Percentiles rank a stretch among this genome's conserved stretches.
phyloP scores from a whole-genome alignment of 257 asterid genomes.

The Forsythia suspensa region DNA sequence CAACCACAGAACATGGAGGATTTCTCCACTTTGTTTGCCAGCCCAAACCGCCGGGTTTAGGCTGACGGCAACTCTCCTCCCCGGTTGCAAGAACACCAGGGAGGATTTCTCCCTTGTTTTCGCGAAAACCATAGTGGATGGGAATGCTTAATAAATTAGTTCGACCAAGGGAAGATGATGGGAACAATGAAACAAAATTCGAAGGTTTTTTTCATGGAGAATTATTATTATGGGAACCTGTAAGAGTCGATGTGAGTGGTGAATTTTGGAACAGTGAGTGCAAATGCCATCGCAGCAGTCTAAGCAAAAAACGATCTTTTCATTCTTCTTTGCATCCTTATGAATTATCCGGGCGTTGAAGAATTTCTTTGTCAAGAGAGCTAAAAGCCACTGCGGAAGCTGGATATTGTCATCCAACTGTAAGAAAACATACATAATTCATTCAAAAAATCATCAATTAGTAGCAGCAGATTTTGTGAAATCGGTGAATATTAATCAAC shows the following conservation, averaged over 20 bases:
- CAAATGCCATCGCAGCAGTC: not conserved
- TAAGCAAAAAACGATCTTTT: not conserved
- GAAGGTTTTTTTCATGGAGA: no score
- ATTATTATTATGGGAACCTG: not conserved
- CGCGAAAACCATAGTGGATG: no score
- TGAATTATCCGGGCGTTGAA: conserved; percentile 42
- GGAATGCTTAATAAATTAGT: no score
- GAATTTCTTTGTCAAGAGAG: conserved; percentile 18
- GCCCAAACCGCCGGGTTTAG: no score
- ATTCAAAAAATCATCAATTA: not conserved
- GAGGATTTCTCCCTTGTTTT: no score
- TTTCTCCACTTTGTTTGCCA: no score
- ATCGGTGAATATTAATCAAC: conserved; percentile 1
- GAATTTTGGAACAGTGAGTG: not conserved
- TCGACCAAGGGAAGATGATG: no score
- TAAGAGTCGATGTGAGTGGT: not conserved
- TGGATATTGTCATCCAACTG: conserved; percentile 42
- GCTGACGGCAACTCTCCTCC: no score
- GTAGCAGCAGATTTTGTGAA: not conserved
- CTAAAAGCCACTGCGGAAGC: conserved; percentile 59
- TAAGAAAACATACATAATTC: not conserved
- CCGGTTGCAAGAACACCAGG: no score
- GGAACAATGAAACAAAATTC: no score
- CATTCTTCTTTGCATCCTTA: not conserved
- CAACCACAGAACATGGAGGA: no score